A percentile compares a stretch with the other conserved stretches of the same genome.
These are phyloP conservation scores for Yamadazyma kanchanaburiensis DNA, from an alignment of 1,139 yeast species.

Conservation along the genomic window DNA sequence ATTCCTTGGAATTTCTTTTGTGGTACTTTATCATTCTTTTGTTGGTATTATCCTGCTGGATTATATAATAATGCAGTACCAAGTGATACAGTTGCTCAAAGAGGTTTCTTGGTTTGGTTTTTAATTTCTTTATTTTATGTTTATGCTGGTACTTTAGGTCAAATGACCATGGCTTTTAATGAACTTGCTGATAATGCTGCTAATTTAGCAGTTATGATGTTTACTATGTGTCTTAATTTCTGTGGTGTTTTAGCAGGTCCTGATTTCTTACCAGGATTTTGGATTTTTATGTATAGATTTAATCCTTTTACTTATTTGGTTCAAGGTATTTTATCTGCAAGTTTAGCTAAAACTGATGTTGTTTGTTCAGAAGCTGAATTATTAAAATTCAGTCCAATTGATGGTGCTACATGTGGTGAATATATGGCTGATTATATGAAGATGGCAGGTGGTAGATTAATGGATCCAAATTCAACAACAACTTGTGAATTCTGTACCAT, in stretches of 20 bases:
- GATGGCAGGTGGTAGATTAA: slow-evolving; percentile 49
- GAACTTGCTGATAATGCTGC: slow-evolving; percentile 76
- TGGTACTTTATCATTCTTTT: slow-evolving; percentile 34
- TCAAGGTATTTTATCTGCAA: slow-evolving; percentile 36
- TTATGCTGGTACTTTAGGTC: slow-evolving; percentile 64
- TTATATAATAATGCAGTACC: slow-evolving; percentile 31
- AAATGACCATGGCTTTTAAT: slow-evolving; percentile 57
- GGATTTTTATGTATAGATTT: slow-evolving; percentile 59
- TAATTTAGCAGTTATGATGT: slow-evolving; percentile 58
- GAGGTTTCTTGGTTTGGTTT: slow-evolving; percentile 73
- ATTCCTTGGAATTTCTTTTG: slow-evolving; percentile 31
- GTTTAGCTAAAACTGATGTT: slow-evolving; percentile 23
- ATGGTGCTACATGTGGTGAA: slow-evolving; percentile 53
- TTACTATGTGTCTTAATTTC: slow-evolving; percentile 62
- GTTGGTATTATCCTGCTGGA: slow-evolving; percentile 43
- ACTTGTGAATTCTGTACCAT: slow-evolving; percentile 52
- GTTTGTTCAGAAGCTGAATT: slow-evolving; percentile 27
- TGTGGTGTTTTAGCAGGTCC: slow-evolving; percentile 79
- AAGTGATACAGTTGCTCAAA: slow-evolving; percentile 23
- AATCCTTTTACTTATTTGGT: slow-evolving; percentile 67
- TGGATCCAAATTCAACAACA: slow-evolving; percentile 38
- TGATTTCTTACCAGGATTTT: slow-evolving; percentile 43
- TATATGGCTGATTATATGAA: slow-evolving; percentile 46
- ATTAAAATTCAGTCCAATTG: slow-evolving; percentile 26
- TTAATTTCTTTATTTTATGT: slow-evolving; percentile 52